Evolutionary conservation across 1,139 yeast genomes (phyloP).

Genomic region (Candida tropicalis): DNA sequence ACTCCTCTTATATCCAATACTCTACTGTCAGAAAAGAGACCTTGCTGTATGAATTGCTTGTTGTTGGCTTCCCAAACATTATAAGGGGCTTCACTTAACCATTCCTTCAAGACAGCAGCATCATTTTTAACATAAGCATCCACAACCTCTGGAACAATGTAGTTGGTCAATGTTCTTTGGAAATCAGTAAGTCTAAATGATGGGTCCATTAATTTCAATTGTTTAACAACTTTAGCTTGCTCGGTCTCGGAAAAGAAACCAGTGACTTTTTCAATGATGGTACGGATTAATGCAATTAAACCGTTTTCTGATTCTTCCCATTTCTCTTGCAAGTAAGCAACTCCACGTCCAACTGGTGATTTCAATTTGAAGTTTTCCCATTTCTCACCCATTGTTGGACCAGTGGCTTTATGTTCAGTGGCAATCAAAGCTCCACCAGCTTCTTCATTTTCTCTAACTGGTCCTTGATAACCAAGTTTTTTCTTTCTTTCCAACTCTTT

Average conservation of each 20-base stretch:
- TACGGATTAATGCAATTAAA: slow-evolving; percentile 76
- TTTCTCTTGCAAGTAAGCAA: slow-evolving; percentile 64
- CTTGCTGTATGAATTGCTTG: slow-evolving; percentile 91
- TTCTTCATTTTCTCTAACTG: slow-evolving; percentile 77
- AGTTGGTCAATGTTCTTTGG: slow-evolving; percentile 83
- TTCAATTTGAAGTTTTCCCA: slow-evolving; percentile 71
- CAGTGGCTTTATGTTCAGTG: slow-evolving; percentile 75
- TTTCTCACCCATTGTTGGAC: slow-evolving; percentile 70
- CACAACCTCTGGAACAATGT: slow-evolving; percentile 90
- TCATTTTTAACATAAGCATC: slow-evolving; percentile 97
- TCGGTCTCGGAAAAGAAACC: slow-evolving; percentile 96
- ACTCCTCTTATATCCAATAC: slow-evolving; percentile 95
- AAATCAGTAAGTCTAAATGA: slow-evolving; percentile 79
- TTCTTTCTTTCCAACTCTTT: slow-evolving; percentile 52
- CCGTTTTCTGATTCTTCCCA: slow-evolving; percentile 98
- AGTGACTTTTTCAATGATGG: slow-evolving; percentile 76
- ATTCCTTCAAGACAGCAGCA: slow-evolving; percentile 73
- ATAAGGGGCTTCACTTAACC: slow-evolving; percentile 97
- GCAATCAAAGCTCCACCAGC: slow-evolving; percentile 85
- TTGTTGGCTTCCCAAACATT: slow-evolving; percentile 94
- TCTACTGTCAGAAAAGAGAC: slow-evolving; percentile 86
- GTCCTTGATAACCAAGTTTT: slow-evolving; percentile 64
- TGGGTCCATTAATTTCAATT: slow-evolving; percentile 90
- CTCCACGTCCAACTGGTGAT: slow-evolving; percentile 67
- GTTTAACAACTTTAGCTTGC: slow-evolving; percentile 84